A percentile compares a stretch with the other conserved stretches of the same genome.
Evolutionary conservation across 306 rosid genomes (phyloP).

Genomic region (Trifolium pratense): DNA sequence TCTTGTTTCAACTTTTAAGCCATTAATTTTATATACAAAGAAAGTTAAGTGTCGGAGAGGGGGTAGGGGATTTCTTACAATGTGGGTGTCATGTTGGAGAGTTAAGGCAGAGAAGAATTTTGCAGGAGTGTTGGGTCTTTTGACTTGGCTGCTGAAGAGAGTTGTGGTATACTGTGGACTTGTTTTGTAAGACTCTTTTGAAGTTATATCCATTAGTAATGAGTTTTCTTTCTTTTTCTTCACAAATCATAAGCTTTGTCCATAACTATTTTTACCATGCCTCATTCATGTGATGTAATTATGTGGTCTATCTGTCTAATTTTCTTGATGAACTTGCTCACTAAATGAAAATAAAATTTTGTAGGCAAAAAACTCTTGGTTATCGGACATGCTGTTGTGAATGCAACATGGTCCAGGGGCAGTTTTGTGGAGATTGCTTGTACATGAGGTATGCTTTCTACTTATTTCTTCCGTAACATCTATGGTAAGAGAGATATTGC

Average conservation of each 20-base stretch:
- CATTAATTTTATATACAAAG: background rate
- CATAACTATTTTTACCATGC: background rate
- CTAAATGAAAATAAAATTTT: slow-evolving; percentile 43
- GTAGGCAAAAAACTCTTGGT: slow-evolving; percentile 94
- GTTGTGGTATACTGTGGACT: background rate
- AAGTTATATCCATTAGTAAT: background rate
- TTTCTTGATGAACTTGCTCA: slow-evolving; percentile 26
- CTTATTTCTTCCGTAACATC: slow-evolving; percentile 22
- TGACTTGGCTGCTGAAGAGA: too few species aligned
- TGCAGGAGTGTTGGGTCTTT: background rate
- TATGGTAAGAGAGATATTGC: slow-evolving; percentile 15
- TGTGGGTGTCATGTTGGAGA: background rate
- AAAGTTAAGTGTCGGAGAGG: background rate
- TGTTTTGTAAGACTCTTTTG: background rate
- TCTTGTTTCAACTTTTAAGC: slow-evolving; percentile 17
- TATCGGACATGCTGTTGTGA: slow-evolving; percentile 72
- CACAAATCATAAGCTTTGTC: slow-evolving; percentile 2
- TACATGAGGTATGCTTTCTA: slow-evolving; percentile 78
- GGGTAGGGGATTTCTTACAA: background rate
- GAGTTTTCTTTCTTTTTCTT: slow-evolving; percentile 9
- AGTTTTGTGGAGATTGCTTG: slow-evolving; percentile 97
- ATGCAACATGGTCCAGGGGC: slow-evolving; percentile 81
- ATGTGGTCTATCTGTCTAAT: slow-evolving; percentile 16
- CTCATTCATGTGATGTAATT: background rate
- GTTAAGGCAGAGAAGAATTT: background rate